Evolutionary conservation across 148 eudicot species (phyloP).

Genomic region (Persicaria tinctoria): DNA sequence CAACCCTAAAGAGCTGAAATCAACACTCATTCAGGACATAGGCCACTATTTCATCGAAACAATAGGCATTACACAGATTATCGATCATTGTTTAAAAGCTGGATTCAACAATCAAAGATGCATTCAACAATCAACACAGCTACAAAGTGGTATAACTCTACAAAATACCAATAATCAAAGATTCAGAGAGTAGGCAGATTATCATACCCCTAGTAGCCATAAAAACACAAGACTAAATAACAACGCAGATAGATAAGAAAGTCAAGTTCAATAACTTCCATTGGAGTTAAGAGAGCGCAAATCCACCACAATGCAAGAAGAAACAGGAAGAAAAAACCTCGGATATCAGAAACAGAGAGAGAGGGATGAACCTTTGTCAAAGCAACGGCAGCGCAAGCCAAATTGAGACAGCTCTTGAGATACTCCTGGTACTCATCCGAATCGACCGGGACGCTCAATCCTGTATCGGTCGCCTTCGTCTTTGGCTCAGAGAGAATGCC

Average conservation of each 20-base stretch:
- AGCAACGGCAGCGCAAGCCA: constrained; percentile 22
- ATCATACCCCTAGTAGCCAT: too few species aligned
- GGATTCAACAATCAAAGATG: too few species aligned
- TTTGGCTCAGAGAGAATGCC: not conserved
- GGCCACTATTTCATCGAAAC: not conserved
- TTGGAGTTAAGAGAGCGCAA: not conserved
- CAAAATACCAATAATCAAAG: too few species aligned
- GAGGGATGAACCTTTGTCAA: not conserved
- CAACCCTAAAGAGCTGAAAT: not conserved
- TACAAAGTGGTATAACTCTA: too few species aligned
- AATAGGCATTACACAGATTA: not conserved
- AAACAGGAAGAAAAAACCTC: not conserved
- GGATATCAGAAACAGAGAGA: not conserved
- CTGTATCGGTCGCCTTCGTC: constrained; percentile 16
- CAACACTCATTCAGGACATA: not conserved
- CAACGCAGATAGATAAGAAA: not conserved
- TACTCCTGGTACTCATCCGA: constrained; percentile 32
- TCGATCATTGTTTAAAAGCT: too few species aligned
- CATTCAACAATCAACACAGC: too few species aligned
- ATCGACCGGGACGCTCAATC: constrained; percentile 39
- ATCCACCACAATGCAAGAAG: not conserved
- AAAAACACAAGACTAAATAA: too few species aligned
- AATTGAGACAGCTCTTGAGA: constrained; percentile 24
- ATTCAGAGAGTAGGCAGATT: too few species aligned
- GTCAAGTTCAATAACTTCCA: not conserved